A percentile compares a stretch with the other conserved stretches of the same genome.
Evolutionary conservation across 495 filamentous ascomycete genomes (phyloP).

Genomic region (Hamigera avellanea): DNA sequence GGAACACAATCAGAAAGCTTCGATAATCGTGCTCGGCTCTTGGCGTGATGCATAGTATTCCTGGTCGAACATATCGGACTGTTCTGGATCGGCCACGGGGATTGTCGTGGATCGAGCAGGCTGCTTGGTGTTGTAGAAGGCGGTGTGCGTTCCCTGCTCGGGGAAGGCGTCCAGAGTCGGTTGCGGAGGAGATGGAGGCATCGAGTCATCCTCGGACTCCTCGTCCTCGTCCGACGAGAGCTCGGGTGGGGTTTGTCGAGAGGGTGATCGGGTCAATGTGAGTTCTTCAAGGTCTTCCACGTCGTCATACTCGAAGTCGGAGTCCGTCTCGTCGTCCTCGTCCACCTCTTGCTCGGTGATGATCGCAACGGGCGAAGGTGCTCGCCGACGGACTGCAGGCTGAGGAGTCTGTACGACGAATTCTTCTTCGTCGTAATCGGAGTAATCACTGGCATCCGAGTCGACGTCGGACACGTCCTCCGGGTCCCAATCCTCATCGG

Average conservation of each 20-base stretch:
- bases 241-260: slow-evolving; percentile 66
- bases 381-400: slow-evolving; percentile 24
- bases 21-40: slow-evolving; percentile 29
- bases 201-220: slow-evolving; percentile 62
- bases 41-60: slow-evolving; percentile 48
- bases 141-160: slow-evolving; percentile 50
- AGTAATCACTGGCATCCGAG: slow-evolving; percentile 46
- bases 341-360: slow-evolving; percentile 35
- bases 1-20: slow-evolving; percentile 25
- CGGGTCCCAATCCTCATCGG: slow-evolving; percentile 59
- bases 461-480: slow-evolving; percentile 46
- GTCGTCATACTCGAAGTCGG: slow-evolving; percentile 50
- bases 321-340: slow-evolving; percentile 35
- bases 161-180: slow-evolving; percentile 55
- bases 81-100: slow-evolving; percentile 26
- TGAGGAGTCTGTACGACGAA: slow-evolving; percentile 14
- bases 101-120: slow-evolving; percentile 22
- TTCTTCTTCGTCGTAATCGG: slow-evolving; percentile 45
- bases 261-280: slow-evolving; percentile 61
- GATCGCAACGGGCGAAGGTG: slow-evolving; percentile 25
- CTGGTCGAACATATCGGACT: slow-evolving; percentile 42
- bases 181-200: slow-evolving; percentile 76
- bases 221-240: slow-evolving; percentile 56
- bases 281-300: slow-evolving; percentile 54
- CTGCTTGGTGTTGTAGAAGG: slow-evolving; percentile 19